A percentile compares a stretch with the other conserved stretches of the same genome.
Evolutionary conservation across 768 basidiomycete genomes (phyloP).

Genomic region (Dioszegia crocea): DNA sequence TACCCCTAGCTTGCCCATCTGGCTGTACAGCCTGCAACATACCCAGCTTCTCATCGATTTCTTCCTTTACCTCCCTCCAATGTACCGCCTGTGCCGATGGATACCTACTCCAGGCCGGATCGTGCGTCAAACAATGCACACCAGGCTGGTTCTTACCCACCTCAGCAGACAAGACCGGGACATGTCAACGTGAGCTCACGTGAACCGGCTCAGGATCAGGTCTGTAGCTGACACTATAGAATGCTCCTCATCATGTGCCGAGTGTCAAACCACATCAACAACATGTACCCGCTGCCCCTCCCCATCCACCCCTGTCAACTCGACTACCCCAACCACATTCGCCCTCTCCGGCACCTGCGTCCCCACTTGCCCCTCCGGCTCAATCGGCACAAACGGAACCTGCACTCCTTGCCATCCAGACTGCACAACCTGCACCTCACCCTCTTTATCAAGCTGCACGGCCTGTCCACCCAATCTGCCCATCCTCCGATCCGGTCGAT

Average conservation of each 20-base stretch:
- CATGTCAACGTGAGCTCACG: slow-evolving; percentile 41
- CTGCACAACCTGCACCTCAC: slow-evolving; percentile 37
- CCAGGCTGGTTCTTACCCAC: slow-evolving; percentile 34
- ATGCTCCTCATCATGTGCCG: slow-evolving; percentile 37
- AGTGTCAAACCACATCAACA: slow-evolving; percentile 32
- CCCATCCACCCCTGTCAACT: not conserved
- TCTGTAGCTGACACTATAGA: slow-evolving; percentile 20
- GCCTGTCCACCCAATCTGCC: slow-evolving; percentile 33
- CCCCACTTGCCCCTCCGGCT: slow-evolving; percentile 31
- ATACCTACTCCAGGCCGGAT: slow-evolving; percentile 34
- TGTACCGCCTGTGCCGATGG: slow-evolving; percentile 45
- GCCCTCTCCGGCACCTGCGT: slow-evolving; percentile 30
- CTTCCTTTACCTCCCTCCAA: slow-evolving; percentile 11
- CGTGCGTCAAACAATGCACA: slow-evolving; percentile 34
- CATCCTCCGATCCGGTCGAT: slow-evolving; percentile 32
- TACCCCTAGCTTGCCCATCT: slow-evolving; percentile 44
- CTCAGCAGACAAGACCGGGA: slow-evolving; percentile 33
- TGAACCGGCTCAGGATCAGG: not conserved
- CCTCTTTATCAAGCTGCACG: slow-evolving; percentile 19
- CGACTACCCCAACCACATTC: slow-evolving; percentile 1
- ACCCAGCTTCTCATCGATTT: slow-evolving; percentile 34
- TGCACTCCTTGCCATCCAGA: slow-evolving; percentile 39
- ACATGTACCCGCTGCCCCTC: slow-evolving; percentile 36
- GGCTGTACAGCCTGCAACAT: slow-evolving; percentile 41
- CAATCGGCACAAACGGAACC: slow-evolving; percentile 24